Base-by-base conservation (phyloP, 805 yeast genomes). In the Starmerella khaoyaiensis region DNA sequence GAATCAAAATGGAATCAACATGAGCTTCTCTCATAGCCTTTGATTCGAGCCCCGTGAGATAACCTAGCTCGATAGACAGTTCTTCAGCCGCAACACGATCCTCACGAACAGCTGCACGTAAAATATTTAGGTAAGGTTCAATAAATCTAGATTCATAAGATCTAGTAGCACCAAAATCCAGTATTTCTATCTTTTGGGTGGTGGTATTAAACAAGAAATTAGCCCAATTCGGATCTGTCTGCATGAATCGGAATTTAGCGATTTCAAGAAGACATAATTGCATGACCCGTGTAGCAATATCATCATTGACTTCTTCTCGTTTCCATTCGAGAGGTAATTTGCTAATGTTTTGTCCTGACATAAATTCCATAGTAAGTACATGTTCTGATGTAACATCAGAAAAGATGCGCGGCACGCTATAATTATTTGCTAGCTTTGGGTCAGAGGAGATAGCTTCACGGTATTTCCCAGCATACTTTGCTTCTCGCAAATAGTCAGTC, bases 141-240 rank as follows among this genome's bases (percentile, higher is more conserved):
- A 80, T 74, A 50, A 90, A 90, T 14, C 70, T 71, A 27, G 67
- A 70, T 17, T 72, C 64, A 57, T 74, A 90, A 22, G 73, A 79
- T 46, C 97, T 69, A 5, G 95, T 78, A 1, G 98, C 97, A 33
- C 98, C 98, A 60, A 90, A 90, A 61, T 90, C 98, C 36, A 90
- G 63, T 39, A 90, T 64, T 58, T 87, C 96, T 40, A 90, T 73
- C 56, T 78, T 74, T 19, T 70, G 60, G 2, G 84, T 74, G n/a
- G 62, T 49, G 23, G 65, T 65, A 53, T 90, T 84, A 62, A 80
- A 84, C 42, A 90, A 61, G 61, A 90, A 90, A 58, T 90, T 90
- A 31, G 98, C 96, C 98, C 98, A 90, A 58, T 90, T 90, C 35
- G 98, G 98, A 61, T 90, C 98, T 1, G 97, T 87, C 61, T 90